These are phyloP conservation scores for Lactifluus piperatus DNA, from an alignment of 768 basidiomycete genomes.

Conservation along the genomic window DNA sequence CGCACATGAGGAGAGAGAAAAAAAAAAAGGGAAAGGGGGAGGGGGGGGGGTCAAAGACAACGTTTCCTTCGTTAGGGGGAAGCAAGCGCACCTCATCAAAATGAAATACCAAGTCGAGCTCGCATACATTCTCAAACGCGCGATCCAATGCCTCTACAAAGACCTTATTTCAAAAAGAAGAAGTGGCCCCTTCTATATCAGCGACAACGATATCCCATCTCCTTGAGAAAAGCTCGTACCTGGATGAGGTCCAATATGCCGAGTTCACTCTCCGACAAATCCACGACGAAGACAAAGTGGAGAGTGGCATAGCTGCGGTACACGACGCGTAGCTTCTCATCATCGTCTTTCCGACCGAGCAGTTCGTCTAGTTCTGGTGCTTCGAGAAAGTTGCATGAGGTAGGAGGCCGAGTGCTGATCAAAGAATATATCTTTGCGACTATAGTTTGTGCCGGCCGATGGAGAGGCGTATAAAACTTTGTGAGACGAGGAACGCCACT, in stretches of 20 bases:
- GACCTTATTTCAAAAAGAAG: conserved; percentile 45
- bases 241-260: conserved; percentile 96
- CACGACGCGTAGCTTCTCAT: conserved; percentile 72
- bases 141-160: conserved; percentile 96
- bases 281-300: conserved; percentile 96
- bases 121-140: conserved; percentile 97
- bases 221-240: conserved; percentile 33
- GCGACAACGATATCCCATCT: neutral
- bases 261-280: conserved; percentile 92
- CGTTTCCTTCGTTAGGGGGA: too few relatives aligned
- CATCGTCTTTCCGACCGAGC: conserved; percentile 43
- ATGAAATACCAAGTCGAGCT: conserved; percentile 95
- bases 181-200: neutral
- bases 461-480: conserved; percentile 83
- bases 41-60: neutral
- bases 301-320: conserved; percentile 95
- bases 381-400: conserved; percentile 94
- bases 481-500: conserved; percentile 77
- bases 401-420: conserved; percentile 69
- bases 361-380: conserved; percentile 78
- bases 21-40: too few relatives aligned
- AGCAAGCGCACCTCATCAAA: conserved; percentile 95
- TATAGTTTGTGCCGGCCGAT: conserved; percentile 56
- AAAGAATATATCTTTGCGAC: conserved; percentile 88
- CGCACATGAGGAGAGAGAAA: neutral